phyloP scores from a whole-genome alignment of 2,329 filamentous ascomycete genomes.

The Colletotrichum falcatum region DNA sequence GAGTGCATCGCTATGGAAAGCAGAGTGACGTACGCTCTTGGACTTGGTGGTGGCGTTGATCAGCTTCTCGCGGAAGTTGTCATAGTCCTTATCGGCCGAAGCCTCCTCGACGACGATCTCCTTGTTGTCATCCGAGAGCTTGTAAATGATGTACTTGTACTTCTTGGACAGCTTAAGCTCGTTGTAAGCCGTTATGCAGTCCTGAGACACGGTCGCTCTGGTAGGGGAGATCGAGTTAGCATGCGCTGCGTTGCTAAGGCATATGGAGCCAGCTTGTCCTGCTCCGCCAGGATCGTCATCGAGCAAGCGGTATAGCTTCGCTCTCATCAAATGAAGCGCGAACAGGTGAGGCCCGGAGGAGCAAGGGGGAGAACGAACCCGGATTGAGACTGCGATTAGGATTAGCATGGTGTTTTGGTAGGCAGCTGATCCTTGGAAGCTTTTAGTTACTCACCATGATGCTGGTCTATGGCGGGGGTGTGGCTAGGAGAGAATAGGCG shows the following conservation, averaged over 20 bases:
- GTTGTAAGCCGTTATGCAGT: constrained; percentile 80
- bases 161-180: constrained; percentile 86
- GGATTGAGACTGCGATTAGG: constrained; percentile 70
- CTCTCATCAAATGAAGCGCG: constrained; percentile 31
- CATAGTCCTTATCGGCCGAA: constrained; percentile 75
- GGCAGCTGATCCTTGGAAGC: constrained; percentile 37
- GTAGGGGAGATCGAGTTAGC: constrained; percentile 30
- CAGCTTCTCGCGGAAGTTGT: constrained; percentile 81
- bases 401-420: constrained; percentile 32
- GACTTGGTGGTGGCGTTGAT: constrained; percentile 78
- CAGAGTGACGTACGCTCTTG: constrained; percentile 66
- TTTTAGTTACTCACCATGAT: constrained; percentile 54
- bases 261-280: constrained; percentile 39
- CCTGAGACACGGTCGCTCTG: constrained; percentile 78
- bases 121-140: constrained; percentile 86
- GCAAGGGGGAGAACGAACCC: constrained; percentile 64
- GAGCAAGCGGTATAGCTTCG: constrained; percentile 29
- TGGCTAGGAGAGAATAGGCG: constrained; percentile 38
- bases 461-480: constrained; percentile 47
- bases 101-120: constrained; percentile 84
- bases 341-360: constrained; percentile 26
- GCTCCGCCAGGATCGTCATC: constrained; percentile 38
- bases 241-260: constrained; percentile 23
- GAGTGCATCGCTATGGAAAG: constrained; percentile 22
- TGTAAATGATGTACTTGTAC: constrained; percentile 90